Conservation (phyloP, 2,329 filamentous ascomycete species). For the Grosmannia clavigera region DNA sequence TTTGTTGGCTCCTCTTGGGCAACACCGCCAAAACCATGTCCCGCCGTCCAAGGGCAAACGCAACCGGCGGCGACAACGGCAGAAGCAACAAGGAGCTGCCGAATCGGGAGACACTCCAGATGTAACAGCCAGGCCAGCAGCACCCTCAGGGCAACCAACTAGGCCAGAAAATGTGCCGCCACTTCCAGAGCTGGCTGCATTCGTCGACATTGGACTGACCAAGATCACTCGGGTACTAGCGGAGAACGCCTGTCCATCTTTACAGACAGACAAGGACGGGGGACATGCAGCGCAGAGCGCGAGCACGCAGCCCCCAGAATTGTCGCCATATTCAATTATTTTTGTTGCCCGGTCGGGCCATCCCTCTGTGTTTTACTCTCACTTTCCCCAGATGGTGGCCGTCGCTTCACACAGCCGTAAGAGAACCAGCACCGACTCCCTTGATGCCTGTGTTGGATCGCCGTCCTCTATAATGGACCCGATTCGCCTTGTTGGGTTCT, state of each 20-base stretch:
- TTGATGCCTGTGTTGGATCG: not conserved
- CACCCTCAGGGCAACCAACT: not conserved
- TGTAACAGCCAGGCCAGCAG: too few species aligned
- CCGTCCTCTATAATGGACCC: conserved; percentile 11
- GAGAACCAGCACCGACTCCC: not conserved
- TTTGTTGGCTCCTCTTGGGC: conserved; percentile 50
- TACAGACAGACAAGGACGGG: not conserved
- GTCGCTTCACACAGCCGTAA: conserved; percentile 24
- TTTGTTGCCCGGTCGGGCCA: conserved; percentile 48
- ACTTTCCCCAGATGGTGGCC: conserved; percentile 38
- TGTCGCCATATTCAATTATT: conserved; percentile 32
- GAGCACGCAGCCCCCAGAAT: not conserved
- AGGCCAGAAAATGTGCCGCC: conserved; percentile 17
- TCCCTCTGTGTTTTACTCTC: conserved; percentile 44
- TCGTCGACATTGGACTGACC: conserved; percentile 53
- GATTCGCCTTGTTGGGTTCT: conserved; percentile 50
- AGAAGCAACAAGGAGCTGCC: conserved; percentile 20
- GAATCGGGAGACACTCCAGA: not conserved
- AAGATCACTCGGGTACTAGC: conserved; percentile 49
- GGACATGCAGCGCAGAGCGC: not conserved
- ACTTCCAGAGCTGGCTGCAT: conserved; percentile 38
- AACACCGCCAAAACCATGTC: conserved; percentile 42
- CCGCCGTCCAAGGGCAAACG: conserved; percentile 50
- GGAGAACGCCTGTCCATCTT: conserved; percentile 7
- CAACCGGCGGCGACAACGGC: conserved; percentile 28